These are phyloP conservation scores for Bryoglossum gracile DNA, from an alignment of 495 filamentous ascomycete species.

Conservation along the genomic window DNA sequence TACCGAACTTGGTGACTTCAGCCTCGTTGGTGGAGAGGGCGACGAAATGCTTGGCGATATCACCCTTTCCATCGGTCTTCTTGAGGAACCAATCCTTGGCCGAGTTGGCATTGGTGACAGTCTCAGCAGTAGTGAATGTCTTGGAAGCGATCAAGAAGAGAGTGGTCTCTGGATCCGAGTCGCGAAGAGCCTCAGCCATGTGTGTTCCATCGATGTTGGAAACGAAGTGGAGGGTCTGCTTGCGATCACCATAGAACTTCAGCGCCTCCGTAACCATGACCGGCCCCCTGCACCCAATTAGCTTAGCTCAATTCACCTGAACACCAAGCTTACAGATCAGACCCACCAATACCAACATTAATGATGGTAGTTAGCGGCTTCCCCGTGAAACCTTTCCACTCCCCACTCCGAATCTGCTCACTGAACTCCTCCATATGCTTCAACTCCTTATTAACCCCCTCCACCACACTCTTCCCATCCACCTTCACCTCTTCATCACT, in stretches of 20 bases:
- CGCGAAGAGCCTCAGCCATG: slow-evolving; percentile 84
- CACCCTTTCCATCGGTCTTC: slow-evolving; percentile 63
- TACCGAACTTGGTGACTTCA: slow-evolving; percentile 97
- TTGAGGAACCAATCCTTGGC: slow-evolving; percentile 97
- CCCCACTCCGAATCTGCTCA: slow-evolving; percentile 85
- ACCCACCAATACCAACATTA: slow-evolving; percentile 98
- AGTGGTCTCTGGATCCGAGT: slow-evolving; percentile 91
- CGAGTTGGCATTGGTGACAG: slow-evolving; percentile 89
- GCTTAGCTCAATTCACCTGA: not conserved
- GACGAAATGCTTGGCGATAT: slow-evolving; percentile 97
- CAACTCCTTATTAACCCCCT: slow-evolving; percentile 83
- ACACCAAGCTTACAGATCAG: slow-evolving; percentile 70
- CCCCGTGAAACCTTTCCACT: slow-evolving; percentile 98
- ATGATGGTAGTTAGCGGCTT: slow-evolving; percentile 94
- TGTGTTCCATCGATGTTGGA: slow-evolving; percentile 99
- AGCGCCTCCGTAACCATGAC: slow-evolving; percentile 98
- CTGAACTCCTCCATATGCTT: slow-evolving; percentile 97
- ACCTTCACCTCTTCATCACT: slow-evolving; percentile 82
- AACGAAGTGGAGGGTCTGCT: slow-evolving; percentile 89
- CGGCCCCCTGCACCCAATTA: slow-evolving; percentile 57
- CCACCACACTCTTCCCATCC: slow-evolving; percentile 91
- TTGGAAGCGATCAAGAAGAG: slow-evolving; percentile 97
- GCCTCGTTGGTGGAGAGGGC: slow-evolving; percentile 92
- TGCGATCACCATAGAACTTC: slow-evolving; percentile 82
- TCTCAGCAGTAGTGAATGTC: slow-evolving; percentile 99